Evolutionary conservation across 2,329 filamentous ascomycete genomes (phyloP), one percentile per base, ranked within the genome.

Genomic region (Chalaropsis ovoidea): DNA sequence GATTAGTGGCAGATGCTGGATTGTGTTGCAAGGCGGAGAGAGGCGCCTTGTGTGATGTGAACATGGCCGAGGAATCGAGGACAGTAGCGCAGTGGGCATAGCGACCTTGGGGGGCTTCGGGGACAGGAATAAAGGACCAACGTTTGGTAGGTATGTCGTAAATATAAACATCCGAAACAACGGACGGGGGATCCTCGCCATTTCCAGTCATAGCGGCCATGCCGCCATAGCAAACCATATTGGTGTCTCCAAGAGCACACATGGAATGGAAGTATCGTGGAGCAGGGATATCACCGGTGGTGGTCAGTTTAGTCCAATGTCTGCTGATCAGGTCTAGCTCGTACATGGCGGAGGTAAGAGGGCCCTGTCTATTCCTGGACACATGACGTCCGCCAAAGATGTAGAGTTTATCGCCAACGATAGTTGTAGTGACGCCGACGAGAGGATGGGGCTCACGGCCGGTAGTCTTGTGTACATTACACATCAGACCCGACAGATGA

Each of bases 131-230:
- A 68, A 86, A 90, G 22, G 89, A 93, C 94, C 94, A 99, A 61
- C 82, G 87, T 71, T 83, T 86, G 0, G 87, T 88, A 0, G 84
- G 81, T 1, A 94, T 89, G 74, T 99, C 93, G 75, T 90, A 97
- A 41, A 99, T 89, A 75, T 97, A 90, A 65, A 97, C 90, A 76
- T 99, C 94, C 6, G 93, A 96, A 92, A 99, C 96, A 66, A 97
- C 94, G 1, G 91, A 87, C 3, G 97, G 89, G 45, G 90, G 86
- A 70, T 91, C 88, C 11, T 79, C 78, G 17, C 76, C 75, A 60
- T 75, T 71, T 42, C 80, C 74, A 56, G 81, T 78, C n/a, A 65
- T 13, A 2, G 64, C 61, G 10, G 93, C 96, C 94, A 99, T 99
- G 70, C 94, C 94, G 67, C 94, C 94, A 75, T 97, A 99, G 76